Percentiles rank a stretch among this genome's conserved stretches.
phyloP scores from a whole-genome alignment of 2,329 filamentous ascomycete species.

The Phyllachora maydis region DNA sequence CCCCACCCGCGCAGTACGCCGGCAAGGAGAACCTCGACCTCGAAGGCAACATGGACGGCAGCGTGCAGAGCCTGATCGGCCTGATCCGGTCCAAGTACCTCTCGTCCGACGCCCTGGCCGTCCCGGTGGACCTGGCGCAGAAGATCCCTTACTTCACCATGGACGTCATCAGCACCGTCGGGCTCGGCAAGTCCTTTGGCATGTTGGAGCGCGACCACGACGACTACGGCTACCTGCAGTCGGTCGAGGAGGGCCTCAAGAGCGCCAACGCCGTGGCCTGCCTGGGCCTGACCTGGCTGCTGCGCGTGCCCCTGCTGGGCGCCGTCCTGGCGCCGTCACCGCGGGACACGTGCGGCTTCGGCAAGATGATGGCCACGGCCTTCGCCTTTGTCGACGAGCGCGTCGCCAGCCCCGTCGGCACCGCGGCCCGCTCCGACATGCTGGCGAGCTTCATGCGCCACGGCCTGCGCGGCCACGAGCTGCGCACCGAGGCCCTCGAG shows the following conservation, averaged over 20 bases:
- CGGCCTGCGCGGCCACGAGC: neutral
- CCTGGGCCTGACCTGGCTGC: slow-evolving; percentile 19
- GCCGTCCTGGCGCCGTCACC: slow-evolving; percentile 17
- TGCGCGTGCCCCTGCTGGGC: slow-evolving; percentile 17
- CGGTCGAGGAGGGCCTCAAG: neutral
- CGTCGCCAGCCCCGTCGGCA: neutral
- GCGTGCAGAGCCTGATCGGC: slow-evolving; percentile 13
- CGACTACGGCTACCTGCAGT: slow-evolving; percentile 20
- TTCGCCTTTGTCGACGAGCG: neutral
- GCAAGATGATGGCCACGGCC: neutral
- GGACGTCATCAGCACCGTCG: slow-evolving; percentile 30
- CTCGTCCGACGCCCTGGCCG: slow-evolving; percentile 10
- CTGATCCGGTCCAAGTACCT: slow-evolving; percentile 24
- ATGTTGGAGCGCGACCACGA: slow-evolving; percentile 24
- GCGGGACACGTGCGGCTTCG: slow-evolving; percentile 9
- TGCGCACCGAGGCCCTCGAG: neutral
- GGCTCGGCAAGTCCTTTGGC: slow-evolving; percentile 26
- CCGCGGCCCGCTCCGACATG: slow-evolving; percentile 13
- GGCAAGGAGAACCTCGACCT: slow-evolving; percentile 1
- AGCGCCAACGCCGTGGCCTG: slow-evolving; percentile 6
- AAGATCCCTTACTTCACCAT: slow-evolving; percentile 30
- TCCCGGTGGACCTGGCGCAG: slow-evolving; percentile 21
- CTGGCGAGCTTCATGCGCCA: slow-evolving; percentile 19
- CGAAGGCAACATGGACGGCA: slow-evolving; percentile 1
- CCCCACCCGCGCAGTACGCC: slow-evolving; percentile 1